Percentiles rank a stretch among this genome's conserved stretches.
Evolutionary conservation across 2,329 filamentous ascomycete genomes (phyloP).

Genomic region (Orbilia quercus): DNA sequence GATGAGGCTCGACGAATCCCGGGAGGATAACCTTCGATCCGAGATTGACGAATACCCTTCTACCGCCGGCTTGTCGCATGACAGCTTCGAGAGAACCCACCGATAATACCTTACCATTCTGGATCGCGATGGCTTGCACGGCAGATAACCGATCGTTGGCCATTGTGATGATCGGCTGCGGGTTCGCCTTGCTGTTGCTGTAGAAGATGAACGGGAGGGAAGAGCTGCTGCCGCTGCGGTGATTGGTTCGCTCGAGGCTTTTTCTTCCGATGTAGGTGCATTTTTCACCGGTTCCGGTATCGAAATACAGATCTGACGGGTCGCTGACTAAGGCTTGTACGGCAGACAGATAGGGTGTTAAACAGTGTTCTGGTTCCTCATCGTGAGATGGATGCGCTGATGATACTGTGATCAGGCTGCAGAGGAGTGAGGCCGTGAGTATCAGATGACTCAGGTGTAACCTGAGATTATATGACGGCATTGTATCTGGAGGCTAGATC

Average conservation of each 20-base stretch:
- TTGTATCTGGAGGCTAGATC: background rate
- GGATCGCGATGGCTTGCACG: slow-evolving; percentile 35
- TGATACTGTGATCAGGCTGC: background rate
- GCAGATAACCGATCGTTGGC: slow-evolving; percentile 17
- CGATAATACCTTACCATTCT: slow-evolving; percentile 21
- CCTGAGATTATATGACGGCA: background rate
- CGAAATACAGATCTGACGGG: slow-evolving; percentile 12
- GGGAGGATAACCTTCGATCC: slow-evolving; percentile 34
- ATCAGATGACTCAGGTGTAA: background rate
- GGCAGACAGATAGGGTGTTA: slow-evolving; percentile 15
- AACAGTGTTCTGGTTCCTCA: slow-evolving; percentile 11
- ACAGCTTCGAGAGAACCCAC: slow-evolving; percentile 27
- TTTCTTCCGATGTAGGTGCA: background rate
- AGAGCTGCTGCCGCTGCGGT: background rate
- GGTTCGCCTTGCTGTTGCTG: slow-evolving; percentile 21
- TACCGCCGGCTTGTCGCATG: slow-evolving; percentile 3
- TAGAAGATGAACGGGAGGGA: slow-evolving; percentile 34
- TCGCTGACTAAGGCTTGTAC: slow-evolving; percentile 17
- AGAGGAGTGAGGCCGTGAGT: slow-evolving; percentile 9
- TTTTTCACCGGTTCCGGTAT: background rate
- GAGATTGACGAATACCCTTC: slow-evolving; percentile 15
- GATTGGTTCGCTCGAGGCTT: background rate
- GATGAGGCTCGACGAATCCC: slow-evolving; percentile 49
- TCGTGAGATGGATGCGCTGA: slow-evolving; percentile 14
- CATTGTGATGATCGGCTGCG: slow-evolving; percentile 45